Conservation (phyloP, 768 basidiomycete genomes). For the Mycena rebaudengoi region DNA sequence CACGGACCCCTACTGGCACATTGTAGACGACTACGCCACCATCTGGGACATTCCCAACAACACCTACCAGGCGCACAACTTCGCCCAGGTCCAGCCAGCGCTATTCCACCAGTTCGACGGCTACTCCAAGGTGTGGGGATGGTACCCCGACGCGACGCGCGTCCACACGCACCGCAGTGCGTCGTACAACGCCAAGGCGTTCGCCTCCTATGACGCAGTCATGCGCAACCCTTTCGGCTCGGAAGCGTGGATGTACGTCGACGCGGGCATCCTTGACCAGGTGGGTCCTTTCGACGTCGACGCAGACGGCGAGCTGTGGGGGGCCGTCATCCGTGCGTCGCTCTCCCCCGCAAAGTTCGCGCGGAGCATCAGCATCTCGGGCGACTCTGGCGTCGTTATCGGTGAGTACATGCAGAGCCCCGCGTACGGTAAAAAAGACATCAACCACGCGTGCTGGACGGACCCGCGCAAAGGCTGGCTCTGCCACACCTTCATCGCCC, state of each 20-base stretch:
- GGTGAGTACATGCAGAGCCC: conserved; percentile 21
- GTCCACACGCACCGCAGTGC: conserved; percentile 12
- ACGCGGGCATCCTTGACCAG: conserved; percentile 17
- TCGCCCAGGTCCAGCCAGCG: not conserved
- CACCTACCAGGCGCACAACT: conserved; percentile 10
- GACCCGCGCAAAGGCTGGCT: conserved; percentile 13
- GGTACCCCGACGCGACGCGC: conserved; percentile 60
- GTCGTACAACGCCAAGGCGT: conserved; percentile 19
- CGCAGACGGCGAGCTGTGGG: conserved; percentile 9
- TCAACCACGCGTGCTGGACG: conserved; percentile 13
- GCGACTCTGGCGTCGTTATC: conserved; percentile 11
- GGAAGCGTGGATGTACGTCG: conserved; percentile 13
- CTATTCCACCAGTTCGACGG: conserved; percentile 28
- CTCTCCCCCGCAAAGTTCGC: conserved; percentile 7
- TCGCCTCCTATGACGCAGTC: conserved; percentile 9
- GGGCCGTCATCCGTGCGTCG: conserved; percentile 2
- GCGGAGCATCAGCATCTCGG: conserved; percentile 9
- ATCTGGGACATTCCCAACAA: conserved; percentile 22
- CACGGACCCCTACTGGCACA: conserved; percentile 13
- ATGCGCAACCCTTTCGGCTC: conserved; percentile 18
- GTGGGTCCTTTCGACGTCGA: conserved; percentile 6
- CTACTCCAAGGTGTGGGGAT: conserved; percentile 48
- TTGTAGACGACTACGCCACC: conserved; percentile 15
- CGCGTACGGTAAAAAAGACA: conserved; percentile 13
- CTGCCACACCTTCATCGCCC: conserved; percentile 19